Evolutionary conservation across 345 rosid species (phyloP), one percentile per base, ranked within the genome.

Genomic region (Microcos paniculata): DNA sequence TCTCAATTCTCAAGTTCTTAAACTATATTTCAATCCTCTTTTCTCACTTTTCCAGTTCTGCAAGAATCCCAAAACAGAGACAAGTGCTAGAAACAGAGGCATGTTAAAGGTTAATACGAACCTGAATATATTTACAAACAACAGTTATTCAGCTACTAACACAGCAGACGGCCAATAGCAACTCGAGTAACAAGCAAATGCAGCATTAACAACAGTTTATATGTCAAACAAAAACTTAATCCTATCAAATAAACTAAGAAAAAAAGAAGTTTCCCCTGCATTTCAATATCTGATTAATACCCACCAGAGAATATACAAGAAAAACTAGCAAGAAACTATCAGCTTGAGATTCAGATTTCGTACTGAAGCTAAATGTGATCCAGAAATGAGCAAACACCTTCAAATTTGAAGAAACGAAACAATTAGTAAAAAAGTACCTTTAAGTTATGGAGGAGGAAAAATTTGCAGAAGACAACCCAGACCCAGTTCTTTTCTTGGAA

Each of bases 341-440:
- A 62, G 19, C n/a, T 49, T 23, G 26, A 51, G 43, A 40, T 52
- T 21, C 57, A 71, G 42, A 52, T 43, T 62, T 30, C 68, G 53
- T 19, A 46, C 62, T 63, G 62, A 75, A 55, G 28, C 63, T n/a
- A 52, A 33, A 51, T 23, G 31, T 23, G 63, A 19, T 30, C 24
- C 67, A 73, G 51, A 70, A 69, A 68, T 2, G 26, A 21, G 26
- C 28, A n/a, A 64, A 1, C 33, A 16, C 31, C 52, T 45, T 65
- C 21, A 3, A 45, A 43, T 43, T 24, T 43, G 53, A 64, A 74
- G 62, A 30, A 24, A 45, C n/a, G 6, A 57, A 43, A 75, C 8
- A 46, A 75, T 9, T 74, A n/a, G n/a, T 38, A 52, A 5, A 24
- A 59, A 65, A 8, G 21, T 61, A 72, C 79, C 80, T 74, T 12